phyloP scores from a whole-genome alignment of 306 rosid species.

The Citrullus colocynthis region DNA sequence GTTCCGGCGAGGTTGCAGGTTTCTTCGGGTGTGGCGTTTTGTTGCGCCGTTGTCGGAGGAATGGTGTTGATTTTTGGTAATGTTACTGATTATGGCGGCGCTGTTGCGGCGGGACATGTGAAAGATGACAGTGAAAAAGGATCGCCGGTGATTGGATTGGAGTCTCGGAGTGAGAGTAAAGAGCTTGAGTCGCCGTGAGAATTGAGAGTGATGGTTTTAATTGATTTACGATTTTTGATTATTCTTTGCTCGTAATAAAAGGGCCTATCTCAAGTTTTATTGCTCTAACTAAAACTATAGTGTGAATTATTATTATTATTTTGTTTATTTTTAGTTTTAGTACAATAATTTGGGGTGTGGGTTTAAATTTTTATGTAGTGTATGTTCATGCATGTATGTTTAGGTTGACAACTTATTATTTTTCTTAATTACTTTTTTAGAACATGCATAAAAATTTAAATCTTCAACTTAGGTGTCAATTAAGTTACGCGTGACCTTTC shows the following conservation, averaged over 20 bases:
- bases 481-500: too few species aligned
- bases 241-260: constrained; percentile 1
- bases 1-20: constrained; percentile 23
- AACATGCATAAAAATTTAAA: too few species aligned
- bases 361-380: too few species aligned
- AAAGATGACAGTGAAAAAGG: constrained; percentile 23
- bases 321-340: too few species aligned
- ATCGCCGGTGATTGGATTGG: background rate
- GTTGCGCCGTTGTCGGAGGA: constrained; percentile 34
- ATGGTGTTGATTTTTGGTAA: constrained; percentile 47
- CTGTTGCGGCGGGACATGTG: constrained; percentile 58
- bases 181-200: constrained; percentile 1
- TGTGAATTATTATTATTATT: background rate
- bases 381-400: too few species aligned
- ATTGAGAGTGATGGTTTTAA: background rate
- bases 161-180: constrained; percentile 2
- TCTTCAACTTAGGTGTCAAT: too few species aligned
- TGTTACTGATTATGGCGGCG: constrained; percentile 57
- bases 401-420: too few species aligned
- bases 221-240: background rate
- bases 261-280: background rate
- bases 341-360: too few species aligned
- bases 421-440: too few species aligned
- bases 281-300: background rate
- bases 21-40: constrained; percentile 44